Percentiles rank a stretch among this genome's conserved stretches.
phyloP scores from a whole-genome alignment of 2,329 filamentous ascomycete species.

The Phoma sp. region DNA sequence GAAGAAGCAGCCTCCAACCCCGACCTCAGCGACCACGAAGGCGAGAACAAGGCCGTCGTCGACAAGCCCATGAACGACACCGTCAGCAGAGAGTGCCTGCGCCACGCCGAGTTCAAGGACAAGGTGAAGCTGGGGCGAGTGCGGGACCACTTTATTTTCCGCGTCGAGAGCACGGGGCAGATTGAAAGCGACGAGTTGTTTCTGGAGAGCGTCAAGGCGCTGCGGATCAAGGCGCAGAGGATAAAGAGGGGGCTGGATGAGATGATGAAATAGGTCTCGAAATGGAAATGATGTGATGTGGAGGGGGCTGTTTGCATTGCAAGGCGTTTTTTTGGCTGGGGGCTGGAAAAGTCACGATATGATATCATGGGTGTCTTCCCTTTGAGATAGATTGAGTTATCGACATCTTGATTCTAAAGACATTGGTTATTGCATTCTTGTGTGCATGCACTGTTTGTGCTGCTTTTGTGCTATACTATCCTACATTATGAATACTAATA shows the following conservation, averaged over 20 bases:
- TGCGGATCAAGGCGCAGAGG: constrained; percentile 83
- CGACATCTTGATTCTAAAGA: not conserved
- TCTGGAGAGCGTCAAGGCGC: constrained; percentile 81
- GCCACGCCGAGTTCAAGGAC: constrained; percentile 90
- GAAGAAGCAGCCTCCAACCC: constrained; percentile 68
- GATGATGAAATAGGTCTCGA: constrained; percentile 33
- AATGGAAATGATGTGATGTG: constrained; percentile 1
- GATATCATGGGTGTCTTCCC: constrained; percentile 14
- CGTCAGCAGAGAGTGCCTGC: constrained; percentile 88
- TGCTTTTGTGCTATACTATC: not conserved
- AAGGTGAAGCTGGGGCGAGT: constrained; percentile 93
- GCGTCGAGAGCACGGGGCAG: constrained; percentile 92
- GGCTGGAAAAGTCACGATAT: constrained; percentile 28
- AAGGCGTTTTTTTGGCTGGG: constrained; percentile 32
- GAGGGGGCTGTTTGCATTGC: constrained; percentile 26
- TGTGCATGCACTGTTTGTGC: too few species aligned
- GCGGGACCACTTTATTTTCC: constrained; percentile 97
- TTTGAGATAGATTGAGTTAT: constrained; percentile 10
- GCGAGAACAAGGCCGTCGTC: constrained; percentile 88
- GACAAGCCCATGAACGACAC: constrained; percentile 90
- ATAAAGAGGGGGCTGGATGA: constrained; percentile 73
- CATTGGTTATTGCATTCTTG: too few species aligned
- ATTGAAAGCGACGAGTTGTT: constrained; percentile 95
- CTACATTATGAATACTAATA: constrained; percentile 3
- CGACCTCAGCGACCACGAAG: constrained; percentile 76